Percentiles rank a stretch among this genome's conserved stretches.
phyloP scores from a whole-genome alignment of 257 asterid species.

The Solanum megistacrolobum region DNA sequence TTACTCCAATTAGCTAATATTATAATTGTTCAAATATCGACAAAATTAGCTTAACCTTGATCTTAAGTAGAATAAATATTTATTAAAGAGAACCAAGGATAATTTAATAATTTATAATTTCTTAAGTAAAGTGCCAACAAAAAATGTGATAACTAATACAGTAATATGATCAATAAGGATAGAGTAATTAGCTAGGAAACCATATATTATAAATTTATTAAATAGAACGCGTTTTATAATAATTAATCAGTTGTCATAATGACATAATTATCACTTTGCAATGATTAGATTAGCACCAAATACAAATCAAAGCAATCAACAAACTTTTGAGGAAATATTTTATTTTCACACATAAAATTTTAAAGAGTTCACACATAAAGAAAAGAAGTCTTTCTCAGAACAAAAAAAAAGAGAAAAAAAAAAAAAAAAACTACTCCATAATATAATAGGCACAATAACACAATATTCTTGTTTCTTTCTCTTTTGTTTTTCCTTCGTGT shows the following conservation, averaged over 20 bases:
- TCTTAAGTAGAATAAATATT: too few species aligned
- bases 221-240: background rate
- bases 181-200: too few species aligned
- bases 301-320: background rate
- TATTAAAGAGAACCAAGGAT: too few species aligned
- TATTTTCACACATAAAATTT: too few species aligned
- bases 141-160: background rate
- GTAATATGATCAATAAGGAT: too few species aligned
- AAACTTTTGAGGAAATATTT: background rate
- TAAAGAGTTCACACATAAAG: too few species aligned
- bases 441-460: background rate
- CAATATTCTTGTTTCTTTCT: too few species aligned
- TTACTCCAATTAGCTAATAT: background rate
- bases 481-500: fast-evolving
- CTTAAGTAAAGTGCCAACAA: background rate
- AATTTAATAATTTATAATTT: background rate
- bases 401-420: too few species aligned
- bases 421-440: too few species aligned
- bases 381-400: too few species aligned
- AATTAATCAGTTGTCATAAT: background rate
- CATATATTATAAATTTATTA: too few species aligned
- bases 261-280: background rate
- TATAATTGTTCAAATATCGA: background rate
- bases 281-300: background rate
- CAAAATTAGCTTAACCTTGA: too few species aligned